These are phyloP conservation scores for Starmerella bombicola DNA, from an alignment of 805 yeast genomes.

Conservation along the genomic window DNA sequence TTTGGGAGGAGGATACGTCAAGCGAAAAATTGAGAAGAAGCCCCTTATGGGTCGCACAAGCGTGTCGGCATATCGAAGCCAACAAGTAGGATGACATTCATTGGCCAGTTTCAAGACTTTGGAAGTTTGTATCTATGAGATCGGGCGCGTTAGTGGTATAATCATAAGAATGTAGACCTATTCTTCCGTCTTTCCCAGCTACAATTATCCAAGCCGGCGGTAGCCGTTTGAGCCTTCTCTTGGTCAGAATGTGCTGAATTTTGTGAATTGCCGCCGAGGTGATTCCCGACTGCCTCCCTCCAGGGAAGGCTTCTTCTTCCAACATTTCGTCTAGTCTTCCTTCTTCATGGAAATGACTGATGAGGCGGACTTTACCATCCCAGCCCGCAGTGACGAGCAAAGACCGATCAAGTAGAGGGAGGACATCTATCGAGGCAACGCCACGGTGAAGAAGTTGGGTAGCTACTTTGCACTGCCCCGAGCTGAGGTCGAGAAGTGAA, in stretches of 20 bases:
- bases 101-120: too few relatives aligned
- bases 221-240: too few relatives aligned
- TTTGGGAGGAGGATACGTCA: conserved; percentile 6
- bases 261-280: too few relatives aligned
- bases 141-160: too few relatives aligned
- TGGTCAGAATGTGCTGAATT: too few relatives aligned
- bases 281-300: conserved; percentile 26
- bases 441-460: conserved; percentile 22
- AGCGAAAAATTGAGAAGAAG: conserved; percentile 4
- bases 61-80: conserved; percentile 9
- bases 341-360: too few relatives aligned
- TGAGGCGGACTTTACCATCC: conserved; percentile 31
- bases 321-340: too few relatives aligned
- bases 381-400: conserved; percentile 30
- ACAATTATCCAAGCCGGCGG: conserved; percentile 33
- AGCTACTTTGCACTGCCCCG: background rate
- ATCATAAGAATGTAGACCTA: too few relatives aligned
- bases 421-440: conserved; percentile 22
- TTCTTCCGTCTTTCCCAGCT: conserved; percentile 49
- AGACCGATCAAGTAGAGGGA: too few relatives aligned
- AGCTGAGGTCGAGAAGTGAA: conserved; percentile 18
- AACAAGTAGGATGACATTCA: too few relatives aligned
- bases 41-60: conserved; percentile 16
- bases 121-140: too few relatives aligned
- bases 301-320: too few relatives aligned